Evolutionary conservation across 352 stramenopile species (phyloP).

Genomic region (Phytophthora palmivora): DNA sequence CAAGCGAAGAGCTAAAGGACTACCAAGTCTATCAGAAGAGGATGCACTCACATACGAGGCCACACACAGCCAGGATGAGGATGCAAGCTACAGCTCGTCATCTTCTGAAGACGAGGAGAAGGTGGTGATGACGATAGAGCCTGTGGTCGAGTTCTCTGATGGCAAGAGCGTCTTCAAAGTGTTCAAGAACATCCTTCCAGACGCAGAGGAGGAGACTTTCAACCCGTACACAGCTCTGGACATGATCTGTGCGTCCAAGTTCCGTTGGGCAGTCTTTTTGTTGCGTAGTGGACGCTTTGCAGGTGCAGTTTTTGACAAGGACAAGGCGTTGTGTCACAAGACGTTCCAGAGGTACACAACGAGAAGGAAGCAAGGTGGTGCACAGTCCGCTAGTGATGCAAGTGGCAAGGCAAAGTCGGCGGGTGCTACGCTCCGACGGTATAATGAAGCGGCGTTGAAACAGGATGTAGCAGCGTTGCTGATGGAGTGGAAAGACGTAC

Average conservation of each 20-base stretch:
- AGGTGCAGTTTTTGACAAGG: slow-evolving; percentile 88
- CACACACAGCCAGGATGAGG: slow-evolving; percentile 28
- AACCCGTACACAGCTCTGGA: slow-evolving; percentile 65
- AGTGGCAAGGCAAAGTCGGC: slow-evolving; percentile 92
- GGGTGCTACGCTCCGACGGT: slow-evolving; percentile 91
- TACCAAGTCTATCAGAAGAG: slow-evolving; percentile 47
- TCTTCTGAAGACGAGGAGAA: slow-evolving; percentile 63
- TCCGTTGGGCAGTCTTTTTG: slow-evolving; percentile 89
- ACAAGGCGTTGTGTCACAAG: slow-evolving; percentile 92
- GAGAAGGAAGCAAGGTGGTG: slow-evolving; percentile 93
- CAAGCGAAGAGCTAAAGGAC: slow-evolving; percentile 72
- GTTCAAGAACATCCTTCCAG: slow-evolving; percentile 75
- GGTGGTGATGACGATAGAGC: slow-evolving; percentile 55
- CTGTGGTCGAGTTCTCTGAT: slow-evolving; percentile 84
- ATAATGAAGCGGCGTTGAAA: slow-evolving; percentile 92
- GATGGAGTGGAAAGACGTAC: slow-evolving; percentile 76
- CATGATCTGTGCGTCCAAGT: slow-evolving; percentile 58
- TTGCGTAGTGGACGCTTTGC: slow-evolving; percentile 93
- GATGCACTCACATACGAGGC: slow-evolving; percentile 42
- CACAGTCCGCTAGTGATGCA: slow-evolving; percentile 89
- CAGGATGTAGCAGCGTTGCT: slow-evolving; percentile 89
- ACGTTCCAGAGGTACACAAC: slow-evolving; percentile 95
- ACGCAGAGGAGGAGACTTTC: slow-evolving; percentile 58
- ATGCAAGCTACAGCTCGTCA: slow-evolving; percentile 28
- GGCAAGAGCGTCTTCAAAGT: slow-evolving; percentile 80